These are phyloP conservation scores for Elsinoe fawcettii DNA, from an alignment of 2,329 filamentous ascomycete genomes.

Conservation along the genomic window DNA sequence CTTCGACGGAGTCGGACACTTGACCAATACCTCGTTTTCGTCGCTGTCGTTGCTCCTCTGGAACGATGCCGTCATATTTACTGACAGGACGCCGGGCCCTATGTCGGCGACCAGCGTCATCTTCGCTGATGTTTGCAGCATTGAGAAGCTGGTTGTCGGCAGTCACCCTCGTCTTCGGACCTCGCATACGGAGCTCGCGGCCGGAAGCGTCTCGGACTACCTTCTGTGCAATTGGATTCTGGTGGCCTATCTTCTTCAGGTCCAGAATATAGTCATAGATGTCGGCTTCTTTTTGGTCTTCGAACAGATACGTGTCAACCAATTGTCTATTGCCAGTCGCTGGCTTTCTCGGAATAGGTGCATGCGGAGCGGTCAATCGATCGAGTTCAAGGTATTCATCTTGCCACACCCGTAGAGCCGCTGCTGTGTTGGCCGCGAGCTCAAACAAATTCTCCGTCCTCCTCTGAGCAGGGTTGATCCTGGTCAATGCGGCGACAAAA, in stretches of 20 bases:
- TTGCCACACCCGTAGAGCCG: slow-evolving; percentile 48
- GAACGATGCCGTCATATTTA: slow-evolving; percentile 19
- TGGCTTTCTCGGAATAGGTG: slow-evolving; percentile 45
- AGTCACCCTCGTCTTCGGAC: slow-evolving; percentile 26
- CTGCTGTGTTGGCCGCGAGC: slow-evolving; percentile 47
- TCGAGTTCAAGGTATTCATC: slow-evolving; percentile 53
- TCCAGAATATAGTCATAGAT: slow-evolving; percentile 55
- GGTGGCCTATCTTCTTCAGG: slow-evolving; percentile 43
- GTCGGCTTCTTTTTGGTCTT: slow-evolving; percentile 54
- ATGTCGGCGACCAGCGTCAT: slow-evolving; percentile 16
- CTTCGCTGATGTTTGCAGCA: slow-evolving; percentile 16
- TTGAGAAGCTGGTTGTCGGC: slow-evolving; percentile 29
- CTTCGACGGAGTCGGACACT: slow-evolving; percentile 19
- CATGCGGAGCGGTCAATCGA: slow-evolving; percentile 44
- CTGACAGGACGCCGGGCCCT: slow-evolving; percentile 17
- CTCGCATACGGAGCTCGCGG: slow-evolving; percentile 40
- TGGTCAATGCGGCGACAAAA: slow-evolving; percentile 38
- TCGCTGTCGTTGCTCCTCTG: slow-evolving; percentile 12
- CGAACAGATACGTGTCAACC: slow-evolving; percentile 41
- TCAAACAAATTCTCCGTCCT: slow-evolving; percentile 47
- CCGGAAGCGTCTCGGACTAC: slow-evolving; percentile 39
- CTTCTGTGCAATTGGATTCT: slow-evolving; percentile 50
- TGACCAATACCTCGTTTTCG: slow-evolving; percentile 16
- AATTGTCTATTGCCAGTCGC: slow-evolving; percentile 42
- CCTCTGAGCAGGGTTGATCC: slow-evolving; percentile 35